phyloP scores from a whole-genome alignment of 306 rosid species.

The Ziziphus jujuba region DNA sequence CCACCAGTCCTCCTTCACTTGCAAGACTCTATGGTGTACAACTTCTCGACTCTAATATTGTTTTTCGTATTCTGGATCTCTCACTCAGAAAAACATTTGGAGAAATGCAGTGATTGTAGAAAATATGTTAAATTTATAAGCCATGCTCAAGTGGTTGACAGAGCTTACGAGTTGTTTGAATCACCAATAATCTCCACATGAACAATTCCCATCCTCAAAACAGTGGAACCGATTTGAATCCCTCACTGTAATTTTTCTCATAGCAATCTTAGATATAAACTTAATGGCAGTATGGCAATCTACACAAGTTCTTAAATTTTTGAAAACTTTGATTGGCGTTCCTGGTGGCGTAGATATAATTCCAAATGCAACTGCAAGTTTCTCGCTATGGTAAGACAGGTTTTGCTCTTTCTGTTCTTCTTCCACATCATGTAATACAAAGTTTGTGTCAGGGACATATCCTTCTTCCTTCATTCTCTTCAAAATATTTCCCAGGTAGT shows the following conservation, averaged over 20 bases:
- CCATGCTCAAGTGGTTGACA: neutral
- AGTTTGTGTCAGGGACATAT: constrained; percentile 63
- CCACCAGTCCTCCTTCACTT: too few species aligned
- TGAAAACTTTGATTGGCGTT: constrained; percentile 53
- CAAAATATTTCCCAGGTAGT: constrained; percentile 43
- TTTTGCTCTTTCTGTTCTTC: constrained; percentile 68
- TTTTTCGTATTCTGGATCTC: neutral
- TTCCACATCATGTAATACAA: constrained; percentile 65
- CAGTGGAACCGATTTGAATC: constrained; percentile 74
- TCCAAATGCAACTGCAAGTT: constrained; percentile 68
- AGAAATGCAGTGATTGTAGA: neutral
- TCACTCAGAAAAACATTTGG: neutral
- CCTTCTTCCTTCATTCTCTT: constrained; percentile 68
- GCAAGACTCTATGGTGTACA: too few species aligned
- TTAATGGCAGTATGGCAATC: constrained; percentile 67
- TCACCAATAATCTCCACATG: constrained; percentile 62
- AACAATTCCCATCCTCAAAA: constrained; percentile 57
- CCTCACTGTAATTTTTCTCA: constrained; percentile 50
- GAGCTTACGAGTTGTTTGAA: neutral
- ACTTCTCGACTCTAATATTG: too few species aligned
- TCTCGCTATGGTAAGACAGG: constrained; percentile 68
- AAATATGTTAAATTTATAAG: neutral
- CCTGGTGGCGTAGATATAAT: constrained; percentile 65
- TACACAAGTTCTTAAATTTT: constrained; percentile 69
- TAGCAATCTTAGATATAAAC: constrained; percentile 46